phyloP scores from a whole-genome alignment of 1,284 basidiomycete species.

The Butyriboletus appendiculatus region DNA sequence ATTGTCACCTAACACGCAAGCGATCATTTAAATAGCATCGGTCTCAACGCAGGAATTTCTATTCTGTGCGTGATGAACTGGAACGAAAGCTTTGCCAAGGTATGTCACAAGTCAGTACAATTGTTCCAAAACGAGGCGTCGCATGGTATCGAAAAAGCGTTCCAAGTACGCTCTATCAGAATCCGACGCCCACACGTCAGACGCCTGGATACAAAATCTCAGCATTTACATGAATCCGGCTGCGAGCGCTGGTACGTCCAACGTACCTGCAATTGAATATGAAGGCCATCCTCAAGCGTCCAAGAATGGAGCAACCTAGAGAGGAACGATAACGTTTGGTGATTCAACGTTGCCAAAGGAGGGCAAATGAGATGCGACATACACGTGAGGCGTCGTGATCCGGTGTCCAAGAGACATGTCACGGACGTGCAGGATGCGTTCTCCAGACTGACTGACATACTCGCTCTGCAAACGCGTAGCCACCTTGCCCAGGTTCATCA shows the following conservation, averaged over 20 bases:
- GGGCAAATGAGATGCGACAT: background rate
- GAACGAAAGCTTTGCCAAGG: no score
- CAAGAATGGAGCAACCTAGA: background rate
- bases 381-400: conserved; percentile 1
- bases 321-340: no score
- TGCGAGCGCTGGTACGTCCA: background rate
- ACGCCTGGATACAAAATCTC: background rate
- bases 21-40: no score
- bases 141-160: background rate
- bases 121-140: background rate
- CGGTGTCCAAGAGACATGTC: conserved; percentile 1
- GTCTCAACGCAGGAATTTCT: no score
- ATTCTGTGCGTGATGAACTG: no score
- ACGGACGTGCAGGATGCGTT: background rate
- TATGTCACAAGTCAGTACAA: background rate
- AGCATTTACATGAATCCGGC: background rate
- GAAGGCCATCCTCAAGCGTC: background rate
- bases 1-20: no score
- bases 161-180: background rate
- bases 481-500: conserved; percentile 1
- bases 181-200: background rate
- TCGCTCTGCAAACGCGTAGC: background rate
- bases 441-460: background rate
- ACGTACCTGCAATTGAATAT: conserved; percentile 1
- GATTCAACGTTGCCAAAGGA: background rate